A percentile compares a stretch with the other conserved stretches of the same genome.
phyloP scores from a whole-genome alignment of 345 rosid species.

The Eucalyptus sp. region DNA sequence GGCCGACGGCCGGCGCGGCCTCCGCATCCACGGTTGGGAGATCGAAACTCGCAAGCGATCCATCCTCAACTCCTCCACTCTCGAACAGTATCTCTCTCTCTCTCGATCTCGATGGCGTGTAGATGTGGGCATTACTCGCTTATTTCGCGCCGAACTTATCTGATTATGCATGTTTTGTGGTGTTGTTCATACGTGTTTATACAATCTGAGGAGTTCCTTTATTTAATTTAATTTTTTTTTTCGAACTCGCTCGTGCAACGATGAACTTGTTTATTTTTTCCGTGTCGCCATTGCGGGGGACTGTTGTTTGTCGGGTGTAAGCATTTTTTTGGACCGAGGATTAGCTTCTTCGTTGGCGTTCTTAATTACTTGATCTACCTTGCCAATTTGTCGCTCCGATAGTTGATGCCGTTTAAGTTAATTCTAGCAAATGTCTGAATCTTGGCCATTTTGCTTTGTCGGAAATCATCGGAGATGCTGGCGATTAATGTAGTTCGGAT shows the following conservation, averaged over 20 bases:
- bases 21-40: conserved; percentile 73
- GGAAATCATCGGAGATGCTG: not conserved
- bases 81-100: conserved; percentile 22
- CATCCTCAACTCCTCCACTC: conserved; percentile 65
- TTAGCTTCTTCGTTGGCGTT: not conserved
- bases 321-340: not conserved
- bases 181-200: not conserved
- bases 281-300: not conserved
- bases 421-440: not conserved
- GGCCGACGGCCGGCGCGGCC: conserved; percentile 53
- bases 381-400: not conserved
- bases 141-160: not conserved
- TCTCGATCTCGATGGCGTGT: not conserved
- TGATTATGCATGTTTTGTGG: not conserved
- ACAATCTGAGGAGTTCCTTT: not conserved
- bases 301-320: not conserved
- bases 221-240: not conserved
- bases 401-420: not conserved
- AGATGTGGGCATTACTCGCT: not conserved
- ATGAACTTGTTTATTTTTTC: not conserved
- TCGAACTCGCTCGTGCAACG: not conserved
- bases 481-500: not conserved
- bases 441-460: not conserved
- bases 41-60: conserved; percentile 61
- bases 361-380: not conserved